Evolutionary conservation across 1,284 basidiomycete species (phyloP).

Genomic region (Inonotus hispidus): DNA sequence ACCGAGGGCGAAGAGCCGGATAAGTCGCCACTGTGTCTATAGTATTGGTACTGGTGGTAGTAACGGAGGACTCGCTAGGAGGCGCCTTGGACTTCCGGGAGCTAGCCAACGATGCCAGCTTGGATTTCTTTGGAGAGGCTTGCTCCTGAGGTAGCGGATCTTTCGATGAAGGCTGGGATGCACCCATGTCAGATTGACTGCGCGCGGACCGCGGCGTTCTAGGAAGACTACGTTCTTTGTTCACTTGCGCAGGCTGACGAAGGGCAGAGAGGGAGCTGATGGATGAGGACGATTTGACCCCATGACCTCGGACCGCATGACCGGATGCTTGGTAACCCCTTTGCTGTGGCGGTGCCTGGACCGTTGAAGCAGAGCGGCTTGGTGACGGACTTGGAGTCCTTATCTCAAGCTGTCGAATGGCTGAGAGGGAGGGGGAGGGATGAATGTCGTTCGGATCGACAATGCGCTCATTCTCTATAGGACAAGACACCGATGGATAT

Average conservation of each 20-base stretch:
- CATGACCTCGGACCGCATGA: not conserved
- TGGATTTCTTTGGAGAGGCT: conserved; percentile 42
- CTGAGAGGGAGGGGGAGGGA: conserved; percentile 62
- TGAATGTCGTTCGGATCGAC: conserved; percentile 58
- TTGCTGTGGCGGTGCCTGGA: conserved; percentile 5
- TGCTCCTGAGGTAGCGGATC: not conserved
- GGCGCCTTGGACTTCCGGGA: conserved; percentile 37
- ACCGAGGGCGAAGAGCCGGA: conserved; percentile 56
- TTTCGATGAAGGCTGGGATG: not conserved
- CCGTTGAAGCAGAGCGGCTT: conserved; percentile 6
- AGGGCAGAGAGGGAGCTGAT: conserved; percentile 1
- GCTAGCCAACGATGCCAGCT: conserved; percentile 57
- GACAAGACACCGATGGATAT: not conserved
- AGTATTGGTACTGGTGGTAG: conserved; percentile 43
- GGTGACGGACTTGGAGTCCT: conserved; percentile 30
- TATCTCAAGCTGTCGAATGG: conserved; percentile 63
- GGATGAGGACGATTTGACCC: conserved; percentile 4
- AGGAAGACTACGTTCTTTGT: not conserved
- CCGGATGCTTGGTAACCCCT: not conserved
- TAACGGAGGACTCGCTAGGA: conserved; percentile 41
- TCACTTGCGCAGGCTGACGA: not conserved
- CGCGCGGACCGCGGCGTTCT: not conserved
- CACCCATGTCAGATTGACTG: not conserved
- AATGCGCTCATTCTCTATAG: conserved; percentile 21
- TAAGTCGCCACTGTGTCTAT: conserved; percentile 62